Base-by-base conservation (phyloP, 2,329 filamentous ascomycete genomes). In the Aspergillus sp. region DNA sequence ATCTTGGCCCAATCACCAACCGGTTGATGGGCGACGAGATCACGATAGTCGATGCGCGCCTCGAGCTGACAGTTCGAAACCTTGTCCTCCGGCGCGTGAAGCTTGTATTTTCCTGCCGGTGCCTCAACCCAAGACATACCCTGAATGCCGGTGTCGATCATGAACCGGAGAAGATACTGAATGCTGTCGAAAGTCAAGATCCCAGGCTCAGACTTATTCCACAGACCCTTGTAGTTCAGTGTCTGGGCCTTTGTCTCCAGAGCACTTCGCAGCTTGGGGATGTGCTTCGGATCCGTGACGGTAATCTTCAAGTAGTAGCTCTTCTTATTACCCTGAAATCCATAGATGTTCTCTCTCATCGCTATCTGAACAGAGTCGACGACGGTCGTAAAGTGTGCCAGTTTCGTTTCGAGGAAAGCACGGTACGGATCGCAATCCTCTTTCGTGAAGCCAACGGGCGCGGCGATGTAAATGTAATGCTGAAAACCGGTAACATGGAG, bases 51-150 rank as follows among this genome's bases (percentile, higher is more conserved):
- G 56, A 96, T 85, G 65, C 88, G 84, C 12, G 93, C 95, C 77
- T 99, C 95, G 63, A 99, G 96, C 75, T 99, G 95, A 73, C 95
- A 98, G 68, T 92, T 96, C 2, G 93, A 98, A 63, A 96, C 90
- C 60, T 87, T 84, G 58, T 88, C 82, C 55, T 84, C 75, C 12
- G 84, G 76, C 1, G 85, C 78, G 17, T 96, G 80, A 52, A 96
- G 79, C 55, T 82, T 82, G 77, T 93, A 97, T 61, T 87, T 87
- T 31, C 82, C 82, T 3, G 88, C 83, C 21, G 90, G 88, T 17
- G 88, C 90, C 74, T 96, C 91, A 0, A 98, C 91, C 95, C 95
- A 99, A 1, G 92, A 93, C 95, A 99, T 99, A 62, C 95, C 95
- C 56, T 90, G 84, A 45, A 99, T 89, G 74, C 93, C 89, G 65